Percentiles rank a stretch among this genome's conserved stretches.
Conservation (phyloP, 1,284 basidiomycete genomes). For the Ustilago bromivora region DNA sequence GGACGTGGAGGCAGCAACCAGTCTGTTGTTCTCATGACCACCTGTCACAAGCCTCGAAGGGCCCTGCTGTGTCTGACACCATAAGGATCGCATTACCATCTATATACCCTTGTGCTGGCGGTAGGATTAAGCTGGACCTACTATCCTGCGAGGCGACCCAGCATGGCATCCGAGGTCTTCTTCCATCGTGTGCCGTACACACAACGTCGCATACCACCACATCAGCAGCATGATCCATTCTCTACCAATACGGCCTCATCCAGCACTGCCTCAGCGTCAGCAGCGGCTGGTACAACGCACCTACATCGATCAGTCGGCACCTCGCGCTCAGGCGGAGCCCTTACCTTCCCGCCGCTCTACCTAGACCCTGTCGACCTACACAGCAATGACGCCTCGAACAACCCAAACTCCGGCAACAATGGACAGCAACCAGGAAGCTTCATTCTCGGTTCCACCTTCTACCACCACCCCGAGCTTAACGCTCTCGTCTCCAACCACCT, state of each 20-base stretch:
- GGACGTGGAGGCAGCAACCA: conserved; percentile 1
- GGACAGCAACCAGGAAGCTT: conserved; percentile 36
- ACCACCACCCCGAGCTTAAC: conserved; percentile 48
- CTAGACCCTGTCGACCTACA: conserved; percentile 42
- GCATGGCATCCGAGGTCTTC: conserved; percentile 50
- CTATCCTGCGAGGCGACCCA: conserved; percentile 8
- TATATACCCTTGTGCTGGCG: neutral
- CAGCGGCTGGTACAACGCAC: neutral
- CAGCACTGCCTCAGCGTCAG: neutral
- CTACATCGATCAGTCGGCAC: conserved; percentile 28
- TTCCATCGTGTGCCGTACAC: conserved; percentile 40
- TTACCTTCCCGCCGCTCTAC: conserved; percentile 54
- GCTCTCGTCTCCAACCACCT: conserved; percentile 48
- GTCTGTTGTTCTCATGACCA: neutral
- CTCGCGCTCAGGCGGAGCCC: conserved; percentile 28
- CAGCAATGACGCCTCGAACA: conserved; percentile 19
- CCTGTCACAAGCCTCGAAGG: neutral
- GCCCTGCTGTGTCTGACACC: neutral
- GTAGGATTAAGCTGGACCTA: neutral
- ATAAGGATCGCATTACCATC: neutral
- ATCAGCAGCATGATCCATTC: conserved; percentile 16
- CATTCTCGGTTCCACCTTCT: conserved; percentile 48
- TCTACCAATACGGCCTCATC: conserved; percentile 1
- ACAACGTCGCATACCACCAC: conserved; percentile 22
- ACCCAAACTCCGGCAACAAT: conserved; percentile 11